phyloP scores from a whole-genome alignment of 805 yeast species.

The Candida loeiensis region DNA sequence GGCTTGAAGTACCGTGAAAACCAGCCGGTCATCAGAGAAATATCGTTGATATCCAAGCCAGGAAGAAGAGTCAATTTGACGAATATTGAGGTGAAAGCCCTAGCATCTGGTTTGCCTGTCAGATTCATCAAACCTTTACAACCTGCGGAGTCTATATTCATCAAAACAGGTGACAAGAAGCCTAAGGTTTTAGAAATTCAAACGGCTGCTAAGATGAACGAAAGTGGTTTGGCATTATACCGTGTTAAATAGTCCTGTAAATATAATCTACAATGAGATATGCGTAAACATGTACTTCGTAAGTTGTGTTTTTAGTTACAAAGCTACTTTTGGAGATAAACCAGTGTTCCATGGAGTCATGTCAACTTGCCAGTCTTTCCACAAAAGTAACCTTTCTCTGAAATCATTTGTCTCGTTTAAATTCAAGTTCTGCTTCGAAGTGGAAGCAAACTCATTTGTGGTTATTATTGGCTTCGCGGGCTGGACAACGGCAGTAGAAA shows the following conservation, averaged over 20 bases:
- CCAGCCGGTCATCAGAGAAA: constrained; percentile 68
- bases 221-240: constrained; percentile 78
- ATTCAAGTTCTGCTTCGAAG: constrained; percentile 20
- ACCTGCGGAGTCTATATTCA: constrained; percentile 85
- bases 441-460: constrained; percentile 28
- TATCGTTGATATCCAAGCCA: constrained; percentile 79
- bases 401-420: constrained; percentile 43
- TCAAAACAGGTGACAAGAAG: constrained; percentile 43
- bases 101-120: constrained; percentile 73
- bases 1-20: constrained; percentile 84
- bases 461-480: constrained; percentile 31
- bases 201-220: constrained; percentile 75
- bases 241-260: constrained; percentile 50
- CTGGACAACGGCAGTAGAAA: constrained; percentile 10
- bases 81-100: constrained; percentile 59
- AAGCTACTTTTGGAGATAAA: constrained; percentile 31
- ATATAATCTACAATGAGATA: neutral
- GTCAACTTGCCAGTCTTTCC: constrained; percentile 85
- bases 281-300: no score
- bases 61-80: constrained; percentile 67
- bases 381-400: constrained; percentile 57
- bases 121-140: constrained; percentile 76
- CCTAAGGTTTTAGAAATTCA: constrained; percentile 67
- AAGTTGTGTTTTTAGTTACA: no score
- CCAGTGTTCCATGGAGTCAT: constrained; percentile 81